A percentile compares a stretch with the other conserved stretches of the same genome.
Evolutionary conservation across 768 basidiomycete genomes (phyloP).

Genomic region (Russula emetica): DNA sequence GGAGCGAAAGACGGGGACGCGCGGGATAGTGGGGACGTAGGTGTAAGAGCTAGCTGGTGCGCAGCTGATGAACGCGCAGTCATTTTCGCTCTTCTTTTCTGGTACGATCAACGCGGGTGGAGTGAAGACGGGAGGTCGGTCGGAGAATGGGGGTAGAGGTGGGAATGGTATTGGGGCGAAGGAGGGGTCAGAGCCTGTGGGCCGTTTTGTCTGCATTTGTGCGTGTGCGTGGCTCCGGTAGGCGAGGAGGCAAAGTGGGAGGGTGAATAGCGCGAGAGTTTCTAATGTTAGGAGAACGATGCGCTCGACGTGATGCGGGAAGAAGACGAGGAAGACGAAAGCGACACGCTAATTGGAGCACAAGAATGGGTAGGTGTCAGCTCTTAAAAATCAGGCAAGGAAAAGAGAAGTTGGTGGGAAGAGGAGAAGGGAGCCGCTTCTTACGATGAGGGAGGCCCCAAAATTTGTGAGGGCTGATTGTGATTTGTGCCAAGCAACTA

Average conservation of each 20-base stretch:
- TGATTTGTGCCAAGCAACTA: not conserved
- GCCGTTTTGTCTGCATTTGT: not conserved
- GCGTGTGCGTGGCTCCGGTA: slow-evolving; percentile 6
- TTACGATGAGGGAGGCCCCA: slow-evolving; percentile 6
- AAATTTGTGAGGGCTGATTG: not conserved
- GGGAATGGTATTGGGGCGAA: not conserved
- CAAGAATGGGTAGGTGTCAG: slow-evolving; percentile 3
- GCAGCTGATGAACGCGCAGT: not conserved
- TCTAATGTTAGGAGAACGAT: not conserved
- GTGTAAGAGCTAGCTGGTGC: not conserved
- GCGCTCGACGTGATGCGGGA: not conserved
- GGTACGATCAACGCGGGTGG: not conserved
- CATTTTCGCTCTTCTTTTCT: not conserved
- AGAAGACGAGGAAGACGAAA: not conserved
- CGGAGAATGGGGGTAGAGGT: not conserved
- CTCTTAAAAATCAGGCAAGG: not conserved
- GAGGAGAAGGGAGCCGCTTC: not conserved
- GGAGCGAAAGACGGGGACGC: not conserved
- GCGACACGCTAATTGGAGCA: not conserved
- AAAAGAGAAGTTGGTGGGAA: no score
- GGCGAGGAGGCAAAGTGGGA: slow-evolving; percentile 7
- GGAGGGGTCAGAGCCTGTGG: not conserved
- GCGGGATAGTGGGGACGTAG: not conserved
- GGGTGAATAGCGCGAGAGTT: slow-evolving; percentile 6
- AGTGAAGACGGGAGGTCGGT: not conserved